A percentile compares a stretch with the other conserved stretches of the same genome.
These are phyloP conservation scores for Lithohypha guttulata DNA, from an alignment of 2,329 filamentous ascomycete species.

Conservation along the genomic window DNA sequence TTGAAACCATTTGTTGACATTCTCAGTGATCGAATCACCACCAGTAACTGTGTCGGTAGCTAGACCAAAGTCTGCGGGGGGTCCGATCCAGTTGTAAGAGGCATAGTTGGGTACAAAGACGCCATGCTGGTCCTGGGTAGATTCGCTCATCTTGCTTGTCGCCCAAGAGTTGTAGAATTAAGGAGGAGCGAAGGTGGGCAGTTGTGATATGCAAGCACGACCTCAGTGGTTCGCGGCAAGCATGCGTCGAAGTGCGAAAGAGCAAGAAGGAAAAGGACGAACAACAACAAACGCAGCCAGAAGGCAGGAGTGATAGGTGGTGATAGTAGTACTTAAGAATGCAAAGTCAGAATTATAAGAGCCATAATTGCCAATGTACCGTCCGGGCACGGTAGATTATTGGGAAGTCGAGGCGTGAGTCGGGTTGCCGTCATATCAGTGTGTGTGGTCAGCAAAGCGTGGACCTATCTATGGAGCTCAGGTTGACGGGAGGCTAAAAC, in stretches of 20 bases:
- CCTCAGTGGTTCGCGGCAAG: too few species aligned
- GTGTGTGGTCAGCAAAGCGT: background rate
- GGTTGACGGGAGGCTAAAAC: background rate
- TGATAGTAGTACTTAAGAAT: too few species aligned
- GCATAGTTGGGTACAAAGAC: constrained; percentile 31
- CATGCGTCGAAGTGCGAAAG: too few species aligned
- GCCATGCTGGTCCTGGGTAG: constrained; percentile 3
- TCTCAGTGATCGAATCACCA: constrained; percentile 68
- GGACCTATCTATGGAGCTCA: constrained; percentile 6
- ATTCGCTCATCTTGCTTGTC: constrained; percentile 15
- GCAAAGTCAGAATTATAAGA: too few species aligned
- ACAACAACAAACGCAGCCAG: too few species aligned
- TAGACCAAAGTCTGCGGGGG: constrained; percentile 32
- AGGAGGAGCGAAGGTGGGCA: too few species aligned
- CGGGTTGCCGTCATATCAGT: constrained; percentile 2
- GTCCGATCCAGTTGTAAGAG: constrained; percentile 40
- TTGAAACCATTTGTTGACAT: constrained; percentile 92
- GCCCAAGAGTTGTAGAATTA: too few species aligned
- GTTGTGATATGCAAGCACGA: too few species aligned
- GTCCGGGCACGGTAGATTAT: too few species aligned
- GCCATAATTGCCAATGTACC: too few species aligned
- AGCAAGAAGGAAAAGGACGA: too few species aligned
- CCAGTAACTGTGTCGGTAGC: constrained; percentile 50
- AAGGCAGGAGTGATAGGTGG: too few species aligned
- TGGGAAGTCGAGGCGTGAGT: constrained; percentile 2